These are phyloP conservation scores for Globisporangium nagaii DNA, from an alignment of 352 stramenopile genomes.

Conservation along the genomic window DNA sequence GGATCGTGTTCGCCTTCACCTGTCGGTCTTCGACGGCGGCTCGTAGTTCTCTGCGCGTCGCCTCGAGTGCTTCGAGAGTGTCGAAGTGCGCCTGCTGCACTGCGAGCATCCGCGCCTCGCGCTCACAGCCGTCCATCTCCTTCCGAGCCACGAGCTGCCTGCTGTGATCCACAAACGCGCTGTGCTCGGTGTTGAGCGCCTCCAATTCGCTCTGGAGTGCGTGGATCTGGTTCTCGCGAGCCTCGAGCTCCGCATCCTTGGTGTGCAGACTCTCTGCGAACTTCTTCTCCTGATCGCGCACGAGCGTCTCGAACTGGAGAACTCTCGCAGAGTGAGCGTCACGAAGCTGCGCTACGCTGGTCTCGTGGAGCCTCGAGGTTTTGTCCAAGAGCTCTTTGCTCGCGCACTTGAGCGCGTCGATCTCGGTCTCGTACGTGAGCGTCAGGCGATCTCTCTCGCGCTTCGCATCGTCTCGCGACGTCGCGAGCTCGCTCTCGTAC, in stretches of 20 bases:
- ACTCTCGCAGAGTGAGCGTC: constrained; percentile 35
- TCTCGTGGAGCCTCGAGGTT: constrained; percentile 19
- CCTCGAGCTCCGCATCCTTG: constrained; percentile 21
- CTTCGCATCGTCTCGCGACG: constrained; percentile 5
- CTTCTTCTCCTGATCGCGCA: constrained; percentile 36
- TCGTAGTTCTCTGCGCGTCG: constrained; percentile 20
- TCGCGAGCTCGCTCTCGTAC: constrained; percentile 11
- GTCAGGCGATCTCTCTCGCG: constrained; percentile 16
- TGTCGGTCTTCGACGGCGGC: constrained; percentile 32
- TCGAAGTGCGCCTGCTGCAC: constrained; percentile 18
- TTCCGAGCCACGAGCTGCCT: constrained; percentile 23
- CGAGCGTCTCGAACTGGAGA: constrained; percentile 33
- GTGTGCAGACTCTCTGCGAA: constrained; percentile 14
- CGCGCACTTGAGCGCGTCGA: constrained; percentile 28
- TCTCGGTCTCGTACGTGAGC: constrained; percentile 43
- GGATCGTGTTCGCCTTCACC: constrained; percentile 51
- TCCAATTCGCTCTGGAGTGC: constrained; percentile 19
- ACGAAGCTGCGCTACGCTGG: constrained; percentile 28
- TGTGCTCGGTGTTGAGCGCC: constrained; percentile 11
- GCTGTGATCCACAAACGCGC: constrained; percentile 12
- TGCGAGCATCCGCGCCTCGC: constrained; percentile 19
- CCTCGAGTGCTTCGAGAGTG: constrained; percentile 19
- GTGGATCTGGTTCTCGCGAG: constrained; percentile 12
- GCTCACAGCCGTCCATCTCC: constrained; percentile 34
- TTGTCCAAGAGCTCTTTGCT: not conserved